Conservation (phyloP, 2,329 filamentous ascomycete genomes). For the Aspergillus glaucus region DNA sequence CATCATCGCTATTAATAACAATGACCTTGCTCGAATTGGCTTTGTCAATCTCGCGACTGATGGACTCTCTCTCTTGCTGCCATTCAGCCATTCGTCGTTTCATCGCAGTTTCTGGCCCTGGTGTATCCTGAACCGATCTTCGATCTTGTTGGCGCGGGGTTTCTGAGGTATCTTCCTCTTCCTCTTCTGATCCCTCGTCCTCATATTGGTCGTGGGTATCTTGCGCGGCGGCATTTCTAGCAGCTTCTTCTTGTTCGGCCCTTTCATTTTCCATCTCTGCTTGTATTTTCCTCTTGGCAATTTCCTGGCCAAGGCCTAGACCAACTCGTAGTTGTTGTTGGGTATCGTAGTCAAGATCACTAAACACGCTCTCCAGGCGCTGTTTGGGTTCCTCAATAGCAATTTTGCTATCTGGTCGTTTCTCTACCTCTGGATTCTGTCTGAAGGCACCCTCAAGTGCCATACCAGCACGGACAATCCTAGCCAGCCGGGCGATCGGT, state of each 20-base stretch:
- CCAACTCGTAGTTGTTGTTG: slow-evolving; percentile 36
- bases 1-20: slow-evolving; percentile 38
- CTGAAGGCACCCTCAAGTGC: slow-evolving; percentile 31
- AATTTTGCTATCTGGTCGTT: slow-evolving; percentile 2
- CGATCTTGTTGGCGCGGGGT: slow-evolving; percentile 1
- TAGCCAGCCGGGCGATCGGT: slow-evolving; percentile 23
- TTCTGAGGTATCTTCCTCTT: slow-evolving; percentile 3
- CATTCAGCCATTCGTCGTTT: slow-evolving; percentile 34
- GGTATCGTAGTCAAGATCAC: slow-evolving; percentile 31
- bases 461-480: slow-evolving; percentile 32
- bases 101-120: slow-evolving; percentile 15
- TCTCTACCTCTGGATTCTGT: slow-evolving; percentile 9
- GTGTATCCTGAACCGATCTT: slow-evolving; percentile 4
- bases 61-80: slow-evolving; percentile 40
- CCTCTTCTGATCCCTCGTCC: slow-evolving; percentile 1
- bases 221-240: slow-evolving; percentile 6
- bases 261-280: slow-evolving; percentile 7
- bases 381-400: slow-evolving; percentile 18
- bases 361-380: slow-evolving; percentile 30
- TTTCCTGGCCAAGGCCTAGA: slow-evolving; percentile 37
- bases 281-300: slow-evolving; percentile 31
- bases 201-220: not conserved
- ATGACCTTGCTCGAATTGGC: slow-evolving; percentile 40
- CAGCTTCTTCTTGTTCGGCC: slow-evolving; percentile 1
- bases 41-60: slow-evolving; percentile 39